Base-by-base conservation (phyloP, 2,329 filamentous ascomycete genomes). In the Xylariaceae sp. region DNA sequence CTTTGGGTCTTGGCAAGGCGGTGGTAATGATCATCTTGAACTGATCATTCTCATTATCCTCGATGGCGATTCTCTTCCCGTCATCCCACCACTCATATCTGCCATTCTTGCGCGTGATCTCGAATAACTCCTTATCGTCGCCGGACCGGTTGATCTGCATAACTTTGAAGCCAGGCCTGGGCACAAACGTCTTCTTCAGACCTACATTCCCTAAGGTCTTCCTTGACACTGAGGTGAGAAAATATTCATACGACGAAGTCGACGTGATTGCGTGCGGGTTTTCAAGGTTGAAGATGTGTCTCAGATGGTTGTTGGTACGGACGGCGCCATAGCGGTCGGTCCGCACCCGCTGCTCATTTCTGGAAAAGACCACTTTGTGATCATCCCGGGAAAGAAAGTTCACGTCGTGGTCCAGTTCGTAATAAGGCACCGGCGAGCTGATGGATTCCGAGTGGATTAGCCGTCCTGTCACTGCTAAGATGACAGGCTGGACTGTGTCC, bases 391-490 rank as follows among this genome's bases (percentile, higher is more conserved):
- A 53, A 5, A 55, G 52, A n/a, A 44, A 53, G 44, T 29, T 42
- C 10, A 59, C 49, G 34, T 47, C 49, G 21, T 52, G 51, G 47
- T 52, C 47, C 12, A 59, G 40, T 46, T 58, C 57, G 34, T 34
- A 34, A 15, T 59, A 59, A 9, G 57, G 54, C 15, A 48, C 49
- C 55, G 61, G 71, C 74, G n/a, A 72, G 55, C 53, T 69, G 73
- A 39, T 18, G 22, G 55, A 51, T 42, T 58, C 55, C 0, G 52
- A 42, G 16, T 53, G 50, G 19, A 81, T 78, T 1, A 78, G 74
- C 43, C 72, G 69, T n/a, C 76, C 76, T 59, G 81, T 77, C 1
- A 80, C 60, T 26, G 70, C 57, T 10, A 59, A 43, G 45, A 57
- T 59, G 36, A 43, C 36, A 19, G 57, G 57, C 18, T 54, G 49